Evolutionary conservation across 768 basidiomycete species (phyloP), one percentile per base, ranked within the genome.

Genomic region (Coprinellus aureogranulatus): DNA sequence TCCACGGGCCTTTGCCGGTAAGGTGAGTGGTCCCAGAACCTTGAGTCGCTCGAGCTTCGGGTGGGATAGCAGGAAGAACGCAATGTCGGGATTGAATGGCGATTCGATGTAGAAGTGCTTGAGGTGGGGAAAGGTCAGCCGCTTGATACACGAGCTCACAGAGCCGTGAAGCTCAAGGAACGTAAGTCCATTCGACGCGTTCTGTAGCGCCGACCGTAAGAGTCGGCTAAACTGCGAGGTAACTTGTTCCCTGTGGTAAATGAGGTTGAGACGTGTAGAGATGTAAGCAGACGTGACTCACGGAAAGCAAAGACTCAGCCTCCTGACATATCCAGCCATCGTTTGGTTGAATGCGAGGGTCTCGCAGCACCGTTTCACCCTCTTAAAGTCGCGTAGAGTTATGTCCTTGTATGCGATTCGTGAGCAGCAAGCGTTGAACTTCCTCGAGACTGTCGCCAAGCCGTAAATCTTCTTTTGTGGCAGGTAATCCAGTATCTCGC

Each of bases 211-310:
- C 14, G 50, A 52, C 16, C 34, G 50, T 14, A 52, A 23, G n/a
- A 52, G 50, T n/a, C 50, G 50, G 34, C 23, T 52, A 26, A 52
- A 18, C 22, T 52, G 50, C 4, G 50, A n/a, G 16, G 50, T 52
- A 22, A 52, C 34, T 14, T 34, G 8, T 6, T 14, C 34, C 34
- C 34, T 34, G 34, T 6, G 8, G 34, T 14, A 34, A 34, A 34
- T 14, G n/a, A 34, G 34, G 14, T 6, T 34, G 34, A 34, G 34
- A 6, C 34, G 6, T 6, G 34, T 34, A 6, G 34, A 34, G 14
- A 6, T 34, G 34, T 6, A 34, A 34, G 34, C 6, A 34, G 34
- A 34, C 14, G 34, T n/a, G 14, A 34, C 34, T 34, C 8, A 34
- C 34, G 34, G 14, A 34, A 34, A 34, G 34, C 8, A 34, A 3